Percentiles rank a stretch among this genome's conserved stretches.
phyloP scores from a whole-genome alignment of 1,284 basidiomycete species.

The Vanrija sp. region DNA sequence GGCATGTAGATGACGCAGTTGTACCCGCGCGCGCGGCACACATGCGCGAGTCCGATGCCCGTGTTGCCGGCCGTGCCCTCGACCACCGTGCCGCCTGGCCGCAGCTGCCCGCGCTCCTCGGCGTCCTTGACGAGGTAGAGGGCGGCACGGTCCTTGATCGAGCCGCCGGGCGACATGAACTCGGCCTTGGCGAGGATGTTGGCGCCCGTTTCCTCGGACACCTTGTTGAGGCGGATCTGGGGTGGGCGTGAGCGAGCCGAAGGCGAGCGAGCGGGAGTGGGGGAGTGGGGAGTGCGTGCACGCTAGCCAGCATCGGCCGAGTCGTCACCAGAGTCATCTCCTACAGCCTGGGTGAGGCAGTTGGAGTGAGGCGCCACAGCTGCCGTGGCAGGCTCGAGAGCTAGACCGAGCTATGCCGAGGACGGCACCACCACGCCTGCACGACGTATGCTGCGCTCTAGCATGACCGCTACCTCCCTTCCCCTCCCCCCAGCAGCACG shows the following conservation, averaged over 20 bases:
- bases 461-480: no score
- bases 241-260: neutral
- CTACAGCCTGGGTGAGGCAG: no score
- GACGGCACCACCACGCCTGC: no score
- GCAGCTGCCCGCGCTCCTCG: conserved; percentile 70
- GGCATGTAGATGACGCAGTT: conserved; percentile 99
- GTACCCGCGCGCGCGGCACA: conserved; percentile 89
- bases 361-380: no score
- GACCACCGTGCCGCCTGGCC: conserved; percentile 89
- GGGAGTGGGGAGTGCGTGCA: no score
- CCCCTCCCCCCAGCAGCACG: no score
- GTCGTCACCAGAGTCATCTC: no score
- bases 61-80: conserved; percentile 99
- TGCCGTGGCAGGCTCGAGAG: no score
- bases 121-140: conserved; percentile 85
- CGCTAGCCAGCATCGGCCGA: no score
- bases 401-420: no score
- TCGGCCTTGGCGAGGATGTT: conserved; percentile 93
- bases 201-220: conserved; percentile 86
- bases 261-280: no score
- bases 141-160: conserved; percentile 96
- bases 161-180: conserved; percentile 98
- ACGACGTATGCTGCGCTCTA: no score
- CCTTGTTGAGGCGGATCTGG: conserved; percentile 74
- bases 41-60: conserved; percentile 89